Evolutionary conservation across 768 basidiomycete genomes (phyloP).

Genomic region (Lentinus tigrinus): DNA sequence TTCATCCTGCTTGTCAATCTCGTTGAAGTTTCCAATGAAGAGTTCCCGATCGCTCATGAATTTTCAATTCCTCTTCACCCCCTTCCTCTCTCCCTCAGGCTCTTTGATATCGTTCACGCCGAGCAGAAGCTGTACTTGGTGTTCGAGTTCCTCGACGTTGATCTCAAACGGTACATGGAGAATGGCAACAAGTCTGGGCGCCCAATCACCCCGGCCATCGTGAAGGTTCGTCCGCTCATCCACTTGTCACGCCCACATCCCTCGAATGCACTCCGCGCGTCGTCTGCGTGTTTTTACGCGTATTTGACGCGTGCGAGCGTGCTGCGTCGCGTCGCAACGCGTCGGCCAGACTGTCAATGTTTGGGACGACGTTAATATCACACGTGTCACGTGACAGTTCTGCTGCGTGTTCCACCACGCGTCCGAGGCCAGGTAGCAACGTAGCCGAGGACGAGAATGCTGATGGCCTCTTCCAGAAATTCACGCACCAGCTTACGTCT

Average conservation of each 20-base stretch:
- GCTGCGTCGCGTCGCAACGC: conserved; percentile 28
- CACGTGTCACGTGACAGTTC: conserved; percentile 24
- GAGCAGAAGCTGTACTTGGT: conserved; percentile 98
- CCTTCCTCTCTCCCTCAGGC: conserved; percentile 42
- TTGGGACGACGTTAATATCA: conserved; percentile 5
- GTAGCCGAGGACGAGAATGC: background rate
- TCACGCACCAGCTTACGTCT: conserved; percentile 88
- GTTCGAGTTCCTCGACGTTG: conserved; percentile 96
- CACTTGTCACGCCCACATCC: background rate
- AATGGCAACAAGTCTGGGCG: conserved; percentile 68
- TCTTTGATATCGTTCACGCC: conserved; percentile 94
- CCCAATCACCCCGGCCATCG: conserved; percentile 70
- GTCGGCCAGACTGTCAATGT: conserved; percentile 9
- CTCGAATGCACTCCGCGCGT: background rate
- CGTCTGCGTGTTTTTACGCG: conserved; percentile 24
- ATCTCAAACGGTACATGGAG: conserved; percentile 97
- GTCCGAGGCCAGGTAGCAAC: background rate
- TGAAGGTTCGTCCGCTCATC: conserved; percentile 62
- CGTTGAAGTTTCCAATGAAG: background rate
- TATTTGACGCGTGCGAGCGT: conserved; percentile 28
- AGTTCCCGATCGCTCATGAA: background rate
- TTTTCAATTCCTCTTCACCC: background rate
- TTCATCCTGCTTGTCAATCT: background rate
- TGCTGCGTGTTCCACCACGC: conserved; percentile 4
- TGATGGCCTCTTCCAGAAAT: conserved; percentile 62